Evolutionary conservation across 345 rosid species (phyloP), one percentile per base, ranked within the genome.

Genomic region (Salix dunnii): DNA sequence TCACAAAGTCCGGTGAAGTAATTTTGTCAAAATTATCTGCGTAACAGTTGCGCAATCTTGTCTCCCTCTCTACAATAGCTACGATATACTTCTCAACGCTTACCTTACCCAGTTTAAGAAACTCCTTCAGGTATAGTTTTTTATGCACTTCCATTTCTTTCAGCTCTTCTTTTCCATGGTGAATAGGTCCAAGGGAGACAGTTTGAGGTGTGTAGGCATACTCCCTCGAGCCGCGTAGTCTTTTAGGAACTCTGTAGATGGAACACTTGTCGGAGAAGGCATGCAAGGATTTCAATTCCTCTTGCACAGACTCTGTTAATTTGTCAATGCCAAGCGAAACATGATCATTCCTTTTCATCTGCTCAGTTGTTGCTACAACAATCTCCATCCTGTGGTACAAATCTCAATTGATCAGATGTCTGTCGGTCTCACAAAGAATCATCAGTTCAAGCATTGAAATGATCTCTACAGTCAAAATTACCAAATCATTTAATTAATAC

Each of bases 71-170:
- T 42, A 14, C 46, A 42, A 42, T 11, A 11, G 46, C 46, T 9
- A 17, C 36, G 2, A 71, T 71, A 13, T 33, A 42, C 7, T 43
- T 43, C 1, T 49, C 68, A 6, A 60, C 53, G 18, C 61, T 53
- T 10, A 48, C 40, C 70, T 23, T 23, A 11, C 30, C 36, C n/a
- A 17, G 67, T 14, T 42, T n/a, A 61, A 66, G 71, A 63, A 70
- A 62, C 27, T 63, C 25, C 25, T 14, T 4, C 27, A 77, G 30
- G 27, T 53, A 68, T 21, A 48, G 64, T 60, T 63, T 61, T 27
- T 77, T 64, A 17, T 71, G 80, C 80, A 31, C 71, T 64, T 77
- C 75, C 80, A 77, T 71, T 25, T 48, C 40, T n/a, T 64, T 58
- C 9, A 71, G 35, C 49, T 38, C 72, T 38, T 38, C 42, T 28